Percentiles rank a stretch among this genome's conserved stretches.
These are phyloP conservation scores for Phytophthora pistaciae DNA, from an alignment of 352 stramenopile genomes.

Conservation along the genomic window DNA sequence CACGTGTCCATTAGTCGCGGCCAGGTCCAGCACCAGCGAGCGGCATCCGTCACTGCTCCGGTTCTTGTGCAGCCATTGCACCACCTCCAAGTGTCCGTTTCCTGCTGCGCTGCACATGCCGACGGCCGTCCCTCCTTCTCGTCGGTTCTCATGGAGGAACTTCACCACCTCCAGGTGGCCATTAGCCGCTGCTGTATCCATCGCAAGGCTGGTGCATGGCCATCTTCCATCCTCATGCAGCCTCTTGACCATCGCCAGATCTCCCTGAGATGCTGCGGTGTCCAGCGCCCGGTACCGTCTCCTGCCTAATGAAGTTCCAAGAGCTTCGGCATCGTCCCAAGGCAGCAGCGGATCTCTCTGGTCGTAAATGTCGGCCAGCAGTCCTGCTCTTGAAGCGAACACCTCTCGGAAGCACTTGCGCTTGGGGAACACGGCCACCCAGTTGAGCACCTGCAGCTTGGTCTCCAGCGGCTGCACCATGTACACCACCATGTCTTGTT, in stretches of 20 bases:
- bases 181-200: constrained; percentile 49
- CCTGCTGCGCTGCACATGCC: constrained; percentile 47
- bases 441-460: constrained; percentile 45
- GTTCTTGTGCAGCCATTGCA: constrained; percentile 47
- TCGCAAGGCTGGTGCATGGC: constrained; percentile 48
- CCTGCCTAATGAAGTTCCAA: constrained; percentile 16
- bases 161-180: constrained; percentile 49
- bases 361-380: constrained; percentile 41
- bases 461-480: constrained; percentile 41
- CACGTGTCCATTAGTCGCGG: constrained; percentile 57
- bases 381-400: constrained; percentile 39
- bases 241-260: constrained; percentile 45
- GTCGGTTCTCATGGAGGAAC: constrained; percentile 49
- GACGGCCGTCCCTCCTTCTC: constrained; percentile 47
- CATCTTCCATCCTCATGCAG: constrained; percentile 41
- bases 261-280: constrained; percentile 34
- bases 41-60: constrained; percentile 46
- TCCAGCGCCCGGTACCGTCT: constrained; percentile 41
- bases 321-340: constrained; percentile 22
- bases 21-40: constrained; percentile 50
- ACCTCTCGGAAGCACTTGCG: constrained; percentile 42
- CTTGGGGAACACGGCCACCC: constrained; percentile 41
- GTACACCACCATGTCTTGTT: constrained; percentile 27
- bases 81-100: constrained; percentile 49
- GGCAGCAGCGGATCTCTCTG: constrained; percentile 41